Percentiles rank a stretch among this genome's conserved stretches.
Evolutionary conservation across 2,329 filamentous ascomycete genomes (phyloP).

Genomic region (Mariannaea sp.): DNA sequence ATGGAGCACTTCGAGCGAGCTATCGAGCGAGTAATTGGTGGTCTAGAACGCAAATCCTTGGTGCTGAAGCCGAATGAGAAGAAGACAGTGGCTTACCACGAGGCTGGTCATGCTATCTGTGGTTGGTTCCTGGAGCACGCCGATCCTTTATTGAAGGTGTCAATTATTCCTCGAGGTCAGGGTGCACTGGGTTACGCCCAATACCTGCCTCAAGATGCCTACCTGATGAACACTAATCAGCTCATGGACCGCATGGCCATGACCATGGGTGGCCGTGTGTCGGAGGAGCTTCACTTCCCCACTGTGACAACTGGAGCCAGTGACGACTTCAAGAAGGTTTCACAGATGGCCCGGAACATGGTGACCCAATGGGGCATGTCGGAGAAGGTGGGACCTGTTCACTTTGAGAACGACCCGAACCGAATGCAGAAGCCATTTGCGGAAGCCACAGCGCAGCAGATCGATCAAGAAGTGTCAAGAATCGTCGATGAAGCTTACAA

Average conservation of each 20-base stretch:
- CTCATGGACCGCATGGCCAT: conserved; percentile 99
- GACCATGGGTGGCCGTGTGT: conserved; percentile 94
- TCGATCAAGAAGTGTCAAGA: conserved; percentile 87
- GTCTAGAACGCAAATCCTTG: conserved; percentile 95
- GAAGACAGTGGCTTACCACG: conserved; percentile 94
- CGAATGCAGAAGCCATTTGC: conserved; percentile 94
- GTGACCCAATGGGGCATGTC: conserved; percentile 99
- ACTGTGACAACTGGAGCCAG: conserved; percentile 94
- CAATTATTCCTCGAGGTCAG: conserved; percentile 94
- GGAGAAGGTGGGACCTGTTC: conserved; percentile 86
- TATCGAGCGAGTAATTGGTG: conserved; percentile 95
- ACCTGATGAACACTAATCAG: conserved; percentile 94
- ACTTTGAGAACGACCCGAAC: conserved; percentile 84
- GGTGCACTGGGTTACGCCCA: conserved; percentile 95
- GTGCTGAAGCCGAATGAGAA: conserved; percentile 94
- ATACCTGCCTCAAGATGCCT: conserved; percentile 92
- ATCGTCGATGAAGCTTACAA: conserved; percentile 93
- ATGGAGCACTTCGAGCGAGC: conserved; percentile 96
- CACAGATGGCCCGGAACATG: conserved; percentile 94
- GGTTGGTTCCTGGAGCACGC: conserved; percentile 97
- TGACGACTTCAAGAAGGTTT: conserved; percentile 99
- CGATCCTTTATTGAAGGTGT: conserved; percentile 97
- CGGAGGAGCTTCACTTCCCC: conserved; percentile 94
- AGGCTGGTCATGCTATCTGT: conserved; percentile 97
- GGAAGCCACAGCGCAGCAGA: conserved; percentile 88